These are phyloP conservation scores for Daldinia vernicosa DNA, from an alignment of 495 filamentous ascomycete species.

Conservation along the genomic window DNA sequence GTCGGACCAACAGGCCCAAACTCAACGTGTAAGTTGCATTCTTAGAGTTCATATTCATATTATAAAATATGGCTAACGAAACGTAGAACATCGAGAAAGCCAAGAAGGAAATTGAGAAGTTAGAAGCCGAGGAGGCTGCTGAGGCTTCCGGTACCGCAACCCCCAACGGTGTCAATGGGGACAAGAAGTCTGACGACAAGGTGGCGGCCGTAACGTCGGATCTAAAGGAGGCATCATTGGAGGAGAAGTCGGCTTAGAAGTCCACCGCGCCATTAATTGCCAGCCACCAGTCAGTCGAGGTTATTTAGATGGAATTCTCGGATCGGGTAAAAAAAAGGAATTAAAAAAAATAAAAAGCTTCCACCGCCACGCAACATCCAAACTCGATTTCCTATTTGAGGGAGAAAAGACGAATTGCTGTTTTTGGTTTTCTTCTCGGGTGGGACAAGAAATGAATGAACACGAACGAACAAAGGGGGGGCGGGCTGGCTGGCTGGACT, in stretches of 20 bases:
- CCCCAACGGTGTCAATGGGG: constrained; percentile 52
- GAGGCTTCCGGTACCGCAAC: constrained; percentile 48
- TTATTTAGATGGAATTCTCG: constrained; percentile 10
- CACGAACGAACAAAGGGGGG: constrained; percentile 4
- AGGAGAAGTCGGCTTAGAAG: constrained; percentile 69
- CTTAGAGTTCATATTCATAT: neutral
- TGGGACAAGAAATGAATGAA: neutral
- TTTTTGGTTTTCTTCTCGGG: constrained; percentile 7
- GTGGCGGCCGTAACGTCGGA: constrained; percentile 62
- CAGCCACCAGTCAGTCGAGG: constrained; percentile 3
- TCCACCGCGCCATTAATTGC: constrained; percentile 36
- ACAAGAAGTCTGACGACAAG: constrained; percentile 51
- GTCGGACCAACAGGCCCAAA: constrained; percentile 86
- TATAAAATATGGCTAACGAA: constrained; percentile 59
- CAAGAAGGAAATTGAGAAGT: constrained; percentile 68
- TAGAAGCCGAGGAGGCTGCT: constrained; percentile 64
- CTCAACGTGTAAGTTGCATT: constrained; percentile 76
- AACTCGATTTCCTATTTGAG: neutral
- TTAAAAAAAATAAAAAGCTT: constrained; percentile 1
- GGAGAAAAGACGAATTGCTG: neutral
- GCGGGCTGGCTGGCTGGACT: neutral
- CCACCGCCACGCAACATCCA: constrained; percentile 1
- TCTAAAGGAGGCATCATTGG: constrained; percentile 75
- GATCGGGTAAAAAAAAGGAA: neutral
- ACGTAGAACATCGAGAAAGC: constrained; percentile 83